Base-by-base conservation (phyloP, 2,329 filamentous ascomycete species). In the Paraconiothyrium brasiliense region DNA sequence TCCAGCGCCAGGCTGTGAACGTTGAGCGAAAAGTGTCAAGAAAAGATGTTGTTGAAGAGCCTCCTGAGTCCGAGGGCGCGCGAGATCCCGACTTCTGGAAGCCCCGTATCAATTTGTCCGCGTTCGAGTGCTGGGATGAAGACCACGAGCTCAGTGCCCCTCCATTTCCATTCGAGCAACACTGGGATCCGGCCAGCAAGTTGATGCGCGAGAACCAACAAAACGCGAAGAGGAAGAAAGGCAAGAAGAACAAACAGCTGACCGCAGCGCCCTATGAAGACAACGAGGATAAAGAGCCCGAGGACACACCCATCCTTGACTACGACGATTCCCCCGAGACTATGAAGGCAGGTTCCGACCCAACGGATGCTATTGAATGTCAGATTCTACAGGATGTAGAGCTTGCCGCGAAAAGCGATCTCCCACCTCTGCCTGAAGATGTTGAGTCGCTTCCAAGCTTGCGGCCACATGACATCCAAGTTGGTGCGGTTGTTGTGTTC, bases 141-240 rank as follows among this genome's bases (percentile, higher is more conserved):
- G 74, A 76, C 3, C 70, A 71, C 35, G 81, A 85, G 35, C 82
- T 97, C 49, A 91, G 86, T 57, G 86, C 92, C 37, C 94, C 94
- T 0, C 92, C 94, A 0, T 97, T 96, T 72, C 94, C 94, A 0
- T 97, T 97, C 76, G 84, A 91, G 16, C 93, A 97, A 76, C 87
- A 92, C 50, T 97, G 94, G 94, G 92, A 97, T 77, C 85, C 87
- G 3, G 90, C 93, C 63, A 91, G 94, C 70, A 84, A 86, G 71
- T 54, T 73, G 66, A 71, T 83, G 82, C 66, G 78, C 77, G 41
- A 87, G 22, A 54, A 41, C 20, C 37, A 41, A 14, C 49, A 52
- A 83, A 89, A 89, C 73, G 81, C 83, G 14, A 88, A 87, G 67
- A 82, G 86, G 62, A 80, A 78, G 43, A 80, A 83, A 67, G 75